Evolutionary conservation across 257 asterid genomes (phyloP).

Genomic region (Primulina huaijiensis): DNA sequence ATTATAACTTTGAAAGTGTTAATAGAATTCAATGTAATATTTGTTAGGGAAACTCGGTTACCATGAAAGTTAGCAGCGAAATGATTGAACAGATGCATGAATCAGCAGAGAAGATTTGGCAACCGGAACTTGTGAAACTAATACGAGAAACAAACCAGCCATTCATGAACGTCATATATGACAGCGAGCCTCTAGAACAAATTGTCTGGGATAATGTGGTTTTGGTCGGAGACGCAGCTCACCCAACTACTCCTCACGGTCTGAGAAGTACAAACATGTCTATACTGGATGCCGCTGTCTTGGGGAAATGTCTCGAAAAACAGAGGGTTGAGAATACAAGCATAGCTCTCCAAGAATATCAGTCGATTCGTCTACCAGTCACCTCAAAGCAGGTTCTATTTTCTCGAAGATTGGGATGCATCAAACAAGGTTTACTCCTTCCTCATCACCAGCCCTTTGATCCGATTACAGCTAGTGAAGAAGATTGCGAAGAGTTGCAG

Average conservation of each 20-base stretch:
- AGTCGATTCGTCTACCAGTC: conserved; percentile 61
- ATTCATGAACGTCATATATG: conserved; percentile 76
- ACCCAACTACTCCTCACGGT: conserved; percentile 90
- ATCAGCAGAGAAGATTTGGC: conserved; percentile 65
- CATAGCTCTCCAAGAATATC: conserved; percentile 65
- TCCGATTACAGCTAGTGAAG: conserved; percentile 41
- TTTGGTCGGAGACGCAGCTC: conserved; percentile 89
- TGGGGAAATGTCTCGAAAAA: conserved; percentile 71
- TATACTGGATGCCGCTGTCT: conserved; percentile 69
- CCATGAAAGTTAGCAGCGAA: conserved; percentile 66
- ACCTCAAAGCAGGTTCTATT: conserved; percentile 56
- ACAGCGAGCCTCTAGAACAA: conserved; percentile 57
- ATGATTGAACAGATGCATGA: conserved; percentile 62
- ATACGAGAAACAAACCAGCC: conserved; percentile 68
- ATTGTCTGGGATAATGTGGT: conserved; percentile 69
- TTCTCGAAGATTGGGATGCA: conserved; percentile 61
- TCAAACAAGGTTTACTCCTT: conserved; percentile 64
- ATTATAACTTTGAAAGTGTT: neutral
- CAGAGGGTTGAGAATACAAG: conserved; percentile 46
- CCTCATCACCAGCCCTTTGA: conserved; percentile 37
- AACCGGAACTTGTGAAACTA: conserved; percentile 54
- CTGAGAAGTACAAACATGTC: conserved; percentile 96
- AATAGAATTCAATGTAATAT: neutral
- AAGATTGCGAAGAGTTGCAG: conserved; percentile 63
- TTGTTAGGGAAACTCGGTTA: conserved; percentile 68